Evolutionary conservation across 2,329 filamentous ascomycete genomes (phyloP), one percentile per base, ranked within the genome.

Genomic region (Aspergillus clavatus): DNA sequence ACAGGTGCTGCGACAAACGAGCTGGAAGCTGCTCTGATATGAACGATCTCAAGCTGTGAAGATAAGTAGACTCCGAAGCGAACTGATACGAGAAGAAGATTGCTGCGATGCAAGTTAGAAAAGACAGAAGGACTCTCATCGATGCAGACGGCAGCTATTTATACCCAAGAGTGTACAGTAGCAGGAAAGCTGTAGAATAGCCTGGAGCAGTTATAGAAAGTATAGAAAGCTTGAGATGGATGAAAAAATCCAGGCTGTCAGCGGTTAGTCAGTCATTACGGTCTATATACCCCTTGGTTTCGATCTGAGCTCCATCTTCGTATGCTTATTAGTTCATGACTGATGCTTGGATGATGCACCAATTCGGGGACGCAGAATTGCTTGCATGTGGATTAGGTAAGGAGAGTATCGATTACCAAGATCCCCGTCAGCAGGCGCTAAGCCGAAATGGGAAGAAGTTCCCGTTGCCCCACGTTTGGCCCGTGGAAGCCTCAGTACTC

Each of bases 81-180:
- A 54, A 45, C 31, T 35, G 31, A 53, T 59, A 63, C 19, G 56
- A 53, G 36, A 60, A 40, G 38, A 62, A 14, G 38, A 65, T 56
- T 60, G 66, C 64, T 52, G 54, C 55, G 52, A 66, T 60, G 58
- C 60, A 67, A 60, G 68, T 63, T 49, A 63, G 50, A 62, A 67
- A 48, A 44, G 67, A 60, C 16, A 67, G 47, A 47, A 69, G 47
- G 11, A 66, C 42, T 57, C 56, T 68, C 67, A 70, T 69, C 49
- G 57, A 54, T 42, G 45, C 33, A 23, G 45, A 43, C 27, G 24
- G 31, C 16, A 43, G 46, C 39, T 55, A 54, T 66, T 66, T 68
- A 67, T 69, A 65, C 45, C 7, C 10, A 7, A 29, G 16, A 14
- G 6, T 8, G 18, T 6, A 5, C 7, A 16, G 7, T 40, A 12